phyloP scores from a whole-genome alignment of 2,329 filamentous ascomycete genomes.

The Colletotrichum sp. region DNA sequence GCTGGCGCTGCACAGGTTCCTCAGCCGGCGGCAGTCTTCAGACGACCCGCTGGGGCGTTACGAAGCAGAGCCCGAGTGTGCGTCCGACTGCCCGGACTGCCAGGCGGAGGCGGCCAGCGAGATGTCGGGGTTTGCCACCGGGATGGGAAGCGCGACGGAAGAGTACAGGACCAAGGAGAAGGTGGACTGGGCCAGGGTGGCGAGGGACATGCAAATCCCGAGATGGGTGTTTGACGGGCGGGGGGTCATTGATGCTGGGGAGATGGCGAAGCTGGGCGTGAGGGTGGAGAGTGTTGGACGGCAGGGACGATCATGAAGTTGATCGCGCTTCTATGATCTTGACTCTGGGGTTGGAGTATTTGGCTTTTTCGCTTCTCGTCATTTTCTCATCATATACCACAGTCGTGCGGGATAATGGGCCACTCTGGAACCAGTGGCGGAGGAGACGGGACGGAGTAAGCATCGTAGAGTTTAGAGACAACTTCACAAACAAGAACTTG shows the following conservation, averaged over 20 bases:
- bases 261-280: slow-evolving; percentile 55
- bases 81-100: slow-evolving; percentile 54
- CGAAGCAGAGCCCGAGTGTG: slow-evolving; percentile 48
- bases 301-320: slow-evolving; percentile 28
- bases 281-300: slow-evolving; percentile 58
- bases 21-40: slow-evolving; percentile 28
- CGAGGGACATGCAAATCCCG: slow-evolving; percentile 54
- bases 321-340: not conserved
- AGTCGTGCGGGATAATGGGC: not conserved
- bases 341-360: not conserved
- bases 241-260: slow-evolving; percentile 52
- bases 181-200: slow-evolving; percentile 57
- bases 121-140: slow-evolving; percentile 40
- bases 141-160: slow-evolving; percentile 41
- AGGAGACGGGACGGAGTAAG: not conserved
- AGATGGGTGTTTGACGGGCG: slow-evolving; percentile 63
- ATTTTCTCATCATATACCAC: not conserved
- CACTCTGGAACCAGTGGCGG: not conserved
- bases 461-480: not conserved
- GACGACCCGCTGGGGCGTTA: slow-evolving; percentile 50
- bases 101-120: slow-evolving; percentile 41
- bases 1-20: slow-evolving; percentile 50
- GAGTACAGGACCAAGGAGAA: slow-evolving; percentile 51
- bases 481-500: not conserved
- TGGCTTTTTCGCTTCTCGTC: not conserved